phyloP scores from a whole-genome alignment of 2,329 filamentous ascomycete species.

The Ophiostoma sp. region DNA sequence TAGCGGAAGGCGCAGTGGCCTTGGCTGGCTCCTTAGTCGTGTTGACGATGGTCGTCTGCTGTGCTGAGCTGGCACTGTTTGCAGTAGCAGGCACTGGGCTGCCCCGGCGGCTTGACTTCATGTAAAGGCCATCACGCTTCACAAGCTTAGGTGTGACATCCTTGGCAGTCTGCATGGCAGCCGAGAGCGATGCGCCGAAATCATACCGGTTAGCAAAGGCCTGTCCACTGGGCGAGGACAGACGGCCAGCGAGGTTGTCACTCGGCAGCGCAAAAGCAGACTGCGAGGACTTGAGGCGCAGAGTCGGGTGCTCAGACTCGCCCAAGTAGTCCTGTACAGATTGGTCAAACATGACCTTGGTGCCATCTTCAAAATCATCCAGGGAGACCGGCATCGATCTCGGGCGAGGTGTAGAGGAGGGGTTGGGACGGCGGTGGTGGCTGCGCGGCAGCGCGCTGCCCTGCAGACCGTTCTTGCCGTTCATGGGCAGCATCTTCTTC shows the following conservation, averaged over 20 bases:
- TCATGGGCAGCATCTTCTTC: slow-evolving; percentile 65
- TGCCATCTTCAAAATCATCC: slow-evolving; percentile 65
- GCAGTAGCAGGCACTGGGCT: background rate
- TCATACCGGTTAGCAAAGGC: slow-evolving; percentile 93
- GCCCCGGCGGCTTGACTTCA: slow-evolving; percentile 46
- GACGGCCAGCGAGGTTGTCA: slow-evolving; percentile 50
- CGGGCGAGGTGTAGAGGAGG: slow-evolving; percentile 42
- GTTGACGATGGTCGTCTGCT: slow-evolving; percentile 19
- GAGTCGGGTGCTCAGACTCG: slow-evolving; percentile 49
- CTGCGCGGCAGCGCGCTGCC: slow-evolving; percentile 55
- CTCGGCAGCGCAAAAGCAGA: slow-evolving; percentile 59
- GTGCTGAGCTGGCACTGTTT: slow-evolving; percentile 16
- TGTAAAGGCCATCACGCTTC: slow-evolving; percentile 53
- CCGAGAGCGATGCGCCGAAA: slow-evolving; percentile 84
- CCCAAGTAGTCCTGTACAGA: slow-evolving; percentile 58
- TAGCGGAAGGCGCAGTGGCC: slow-evolving; percentile 1
- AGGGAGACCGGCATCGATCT: slow-evolving; percentile 54
- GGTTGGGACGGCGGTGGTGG: slow-evolving; percentile 48
- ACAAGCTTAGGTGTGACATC: slow-evolving; percentile 48
- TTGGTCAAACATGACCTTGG: slow-evolving; percentile 54
- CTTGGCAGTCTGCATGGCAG: slow-evolving; percentile 71
- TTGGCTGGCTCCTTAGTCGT: slow-evolving; percentile 24
- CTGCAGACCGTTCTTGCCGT: slow-evolving; percentile 48
- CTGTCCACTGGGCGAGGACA: slow-evolving; percentile 56
- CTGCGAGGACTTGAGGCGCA: slow-evolving; percentile 66